Evolutionary conservation across 164 flowering plant species (phyloP), one percentile per base, ranked within the genome.

Genomic region (Tinospora cordifolia): DNA sequence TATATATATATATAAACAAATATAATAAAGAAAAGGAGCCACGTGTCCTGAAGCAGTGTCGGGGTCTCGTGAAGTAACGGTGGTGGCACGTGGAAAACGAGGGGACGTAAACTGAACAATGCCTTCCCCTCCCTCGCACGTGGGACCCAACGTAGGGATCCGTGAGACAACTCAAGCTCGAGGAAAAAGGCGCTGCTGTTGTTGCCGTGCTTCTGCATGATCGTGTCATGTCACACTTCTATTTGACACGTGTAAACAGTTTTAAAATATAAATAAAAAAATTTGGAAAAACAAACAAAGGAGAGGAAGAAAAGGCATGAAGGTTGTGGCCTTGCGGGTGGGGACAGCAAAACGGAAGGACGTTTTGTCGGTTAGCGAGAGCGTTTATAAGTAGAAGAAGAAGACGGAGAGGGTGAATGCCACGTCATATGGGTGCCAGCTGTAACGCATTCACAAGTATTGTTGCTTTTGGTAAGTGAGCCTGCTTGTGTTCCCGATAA

Each of bases 401-500:
- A 4, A 11, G 46, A 11, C 3, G 46, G 13, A 14, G 21, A 5
- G 60, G 60, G 60, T 19, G 24, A 54, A n/a, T 54, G 60, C 21
- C 60, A 54, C 60, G 60, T 54, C 60, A 54, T 30, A 30, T 9
- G 10, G 24, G 60, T 19, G n/a, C 60, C 24, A 54, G 60, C 60
- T 54, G 60, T 54, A 21, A 3, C 6, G 8, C 60, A 54, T 8
- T 8, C 2, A 44, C 7, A 19, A 54, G 2, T 41, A 11, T 21
- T 54, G 24, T 54, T 54, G 59, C 59, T 51, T 51, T 51, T 51
- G 59, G 21, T 51, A 6, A 51, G 17, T 17, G 58, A n/a, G 58
- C 21, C 21, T n/a, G 59, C n/a, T 54, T 54, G 60, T 54, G 60
- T 19, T 54, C 60, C 60, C 60, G 60, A 54, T 54, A 54, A 54